A percentile compares a stretch with the other conserved stretches of the same genome.
Evolutionary conservation across 139 green algal species (phyloP).

Genomic region (Volvox africanus): DNA sequence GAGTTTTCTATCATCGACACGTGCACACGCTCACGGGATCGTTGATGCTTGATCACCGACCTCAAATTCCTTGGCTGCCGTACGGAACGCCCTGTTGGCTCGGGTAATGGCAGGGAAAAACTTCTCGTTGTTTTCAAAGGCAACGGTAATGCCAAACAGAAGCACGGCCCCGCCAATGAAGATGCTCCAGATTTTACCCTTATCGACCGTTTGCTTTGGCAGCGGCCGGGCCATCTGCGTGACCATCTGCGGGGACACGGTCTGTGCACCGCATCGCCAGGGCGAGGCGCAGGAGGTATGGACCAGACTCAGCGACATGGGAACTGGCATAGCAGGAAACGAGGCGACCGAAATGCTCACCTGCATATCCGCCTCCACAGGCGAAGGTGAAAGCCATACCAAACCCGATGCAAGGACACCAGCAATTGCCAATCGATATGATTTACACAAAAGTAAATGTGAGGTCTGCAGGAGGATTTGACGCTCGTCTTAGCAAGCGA

Average conservation of each 20-base stretch:
- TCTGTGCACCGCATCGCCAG: constrained; percentile 54
- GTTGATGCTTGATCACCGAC: background rate
- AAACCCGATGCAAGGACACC: constrained; percentile 2
- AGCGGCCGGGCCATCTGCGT: constrained; percentile 70
- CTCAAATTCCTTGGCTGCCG: constrained; percentile 1
- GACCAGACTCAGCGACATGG: too few species aligned
- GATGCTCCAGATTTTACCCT: constrained; percentile 76
- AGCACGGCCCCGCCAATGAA: constrained; percentile 74
- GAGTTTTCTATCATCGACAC: too few species aligned
- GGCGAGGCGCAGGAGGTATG: too few species aligned
- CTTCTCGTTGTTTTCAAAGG: constrained; percentile 78
- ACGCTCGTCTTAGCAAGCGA: background rate
- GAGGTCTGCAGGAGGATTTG: background rate
- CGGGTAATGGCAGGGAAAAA: constrained; percentile 85
- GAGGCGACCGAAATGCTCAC: background rate
- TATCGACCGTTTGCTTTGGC: constrained; percentile 78
- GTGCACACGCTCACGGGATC: too few species aligned
- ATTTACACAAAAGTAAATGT: background rate
- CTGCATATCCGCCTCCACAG: constrained; percentile 43
- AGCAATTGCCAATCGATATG: background rate
- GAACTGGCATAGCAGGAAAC: too few species aligned
- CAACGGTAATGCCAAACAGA: constrained; percentile 77
- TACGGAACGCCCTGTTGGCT: constrained; percentile 80
- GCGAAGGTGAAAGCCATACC: background rate
- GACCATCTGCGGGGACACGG: constrained; percentile 62